A percentile compares a stretch with the other conserved stretches of the same genome.
phyloP scores from a whole-genome alignment of 2,329 filamentous ascomycete genomes.

The Exophiala mesophila region DNA sequence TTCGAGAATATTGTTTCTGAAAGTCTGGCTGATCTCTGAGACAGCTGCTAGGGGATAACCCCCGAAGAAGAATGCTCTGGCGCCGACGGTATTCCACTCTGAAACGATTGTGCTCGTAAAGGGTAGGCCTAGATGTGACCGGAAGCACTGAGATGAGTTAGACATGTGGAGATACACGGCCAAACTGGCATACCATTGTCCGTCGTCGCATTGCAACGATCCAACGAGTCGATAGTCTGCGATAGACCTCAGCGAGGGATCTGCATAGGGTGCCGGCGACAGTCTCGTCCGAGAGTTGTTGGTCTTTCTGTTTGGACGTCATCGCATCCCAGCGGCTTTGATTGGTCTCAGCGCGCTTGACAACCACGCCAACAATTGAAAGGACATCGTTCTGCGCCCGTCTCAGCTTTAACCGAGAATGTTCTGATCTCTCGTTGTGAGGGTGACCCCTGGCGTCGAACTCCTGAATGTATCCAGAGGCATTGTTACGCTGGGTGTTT shows the following conservation, averaged over 20 bases:
- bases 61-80: conserved; percentile 36
- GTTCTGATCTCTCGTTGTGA: conserved; percentile 40
- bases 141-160: conserved; percentile 15
- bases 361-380: conserved; percentile 46
- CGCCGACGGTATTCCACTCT: conserved; percentile 34
- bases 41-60: conserved; percentile 32
- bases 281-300: conserved; percentile 30
- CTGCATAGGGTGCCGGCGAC: conserved; percentile 11
- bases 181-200: conserved; percentile 28
- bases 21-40: conserved; percentile 7
- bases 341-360: conserved; percentile 36
- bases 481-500: conserved; percentile 28
- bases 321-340: conserved; percentile 17
- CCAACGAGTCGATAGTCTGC: conserved; percentile 13
- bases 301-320: conserved; percentile 34
- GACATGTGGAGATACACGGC: not conserved
- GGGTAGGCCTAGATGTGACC: conserved; percentile 26
- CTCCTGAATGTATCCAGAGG: conserved; percentile 43
- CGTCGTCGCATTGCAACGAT: conserved; percentile 14
- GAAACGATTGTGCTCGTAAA: conserved; percentile 34
- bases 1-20: conserved; percentile 12
- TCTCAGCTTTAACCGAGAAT: conserved; percentile 36
- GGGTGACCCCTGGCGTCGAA: conserved; percentile 47
- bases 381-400: conserved; percentile 49
- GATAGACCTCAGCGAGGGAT: conserved; percentile 4